A percentile compares a stretch with the other conserved stretches of the same genome.
Conservation (phyloP, 1,284 basidiomycete genomes). For the Apiotrichum gracile region DNA sequence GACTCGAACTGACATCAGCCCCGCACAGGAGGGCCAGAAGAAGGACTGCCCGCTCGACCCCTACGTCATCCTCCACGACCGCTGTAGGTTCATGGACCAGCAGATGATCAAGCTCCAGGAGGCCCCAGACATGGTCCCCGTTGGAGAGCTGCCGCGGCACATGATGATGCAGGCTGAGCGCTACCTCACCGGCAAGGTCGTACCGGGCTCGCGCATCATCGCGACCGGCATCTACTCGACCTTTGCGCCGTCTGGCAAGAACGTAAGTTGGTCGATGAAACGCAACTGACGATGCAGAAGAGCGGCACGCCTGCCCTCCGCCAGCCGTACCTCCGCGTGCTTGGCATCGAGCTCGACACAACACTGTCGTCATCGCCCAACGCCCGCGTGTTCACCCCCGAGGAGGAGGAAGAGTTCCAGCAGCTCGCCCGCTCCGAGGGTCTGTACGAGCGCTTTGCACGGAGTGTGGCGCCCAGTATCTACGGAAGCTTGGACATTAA, state of each 20-base stretch:
- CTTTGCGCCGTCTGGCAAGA: slow-evolving; percentile 72
- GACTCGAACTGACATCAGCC: slow-evolving; percentile 31
- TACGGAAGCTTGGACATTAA: slow-evolving; percentile 98
- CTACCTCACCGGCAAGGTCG: slow-evolving; percentile 80
- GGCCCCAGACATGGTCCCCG: slow-evolving; percentile 98
- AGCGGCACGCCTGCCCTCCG: slow-evolving; percentile 74
- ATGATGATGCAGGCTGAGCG: slow-evolving; percentile 89
- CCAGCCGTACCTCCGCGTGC: slow-evolving; percentile 87
- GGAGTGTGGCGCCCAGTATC: slow-evolving; percentile 94
- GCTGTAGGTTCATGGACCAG: slow-evolving; percentile 90
- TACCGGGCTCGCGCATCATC: slow-evolving; percentile 89
- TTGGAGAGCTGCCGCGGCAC: slow-evolving; percentile 94
- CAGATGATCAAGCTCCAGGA: slow-evolving; percentile 97
- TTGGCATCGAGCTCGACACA: slow-evolving; percentile 83
- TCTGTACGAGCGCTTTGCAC: slow-evolving; percentile 90
- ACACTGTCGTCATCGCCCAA: slow-evolving; percentile 57
- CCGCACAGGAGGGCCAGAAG: slow-evolving; percentile 65
- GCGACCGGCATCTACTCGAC: slow-evolving; percentile 97
- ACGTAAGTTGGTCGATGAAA: slow-evolving; percentile 50
- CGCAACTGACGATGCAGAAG: slow-evolving; percentile 55
- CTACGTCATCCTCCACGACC: slow-evolving; percentile 91
- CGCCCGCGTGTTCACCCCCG: slow-evolving; percentile 71
- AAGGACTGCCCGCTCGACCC: slow-evolving; percentile 95
- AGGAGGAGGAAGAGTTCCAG: slow-evolving; percentile 92
- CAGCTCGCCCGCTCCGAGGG: slow-evolving; percentile 82